A percentile compares a stretch with the other conserved stretches of the same genome.
Evolutionary conservation across 257 asterid genomes (phyloP).

Genomic region (Fraxinus excelsior): DNA sequence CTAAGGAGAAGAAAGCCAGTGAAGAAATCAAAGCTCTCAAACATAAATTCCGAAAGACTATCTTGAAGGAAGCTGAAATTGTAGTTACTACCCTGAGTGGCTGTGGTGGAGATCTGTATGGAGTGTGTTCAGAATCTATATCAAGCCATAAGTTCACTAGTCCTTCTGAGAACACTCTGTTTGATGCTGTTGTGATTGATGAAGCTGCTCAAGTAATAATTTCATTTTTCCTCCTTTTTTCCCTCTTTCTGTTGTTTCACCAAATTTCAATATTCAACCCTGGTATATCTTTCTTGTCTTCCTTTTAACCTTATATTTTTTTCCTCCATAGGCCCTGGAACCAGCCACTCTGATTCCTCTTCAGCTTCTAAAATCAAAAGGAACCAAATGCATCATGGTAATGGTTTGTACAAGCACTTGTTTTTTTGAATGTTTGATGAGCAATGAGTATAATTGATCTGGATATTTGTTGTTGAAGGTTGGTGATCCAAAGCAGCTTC

Average conservation of each 20-base stretch:
- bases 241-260: conserved; percentile 27
- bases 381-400: conserved; percentile 95
- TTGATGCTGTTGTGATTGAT: conserved; percentile 98
- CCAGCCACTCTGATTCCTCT: conserved; percentile 97
- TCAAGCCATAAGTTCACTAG: conserved; percentile 68
- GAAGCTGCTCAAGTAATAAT: conserved; percentile 94
- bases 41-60: conserved; percentile 74
- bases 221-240: conserved; percentile 14
- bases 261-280: conserved; percentile 8
- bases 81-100: conserved; percentile 97
- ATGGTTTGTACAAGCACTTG: conserved; percentile 25
- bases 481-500: conserved; percentile 99
- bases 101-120: conserved; percentile 94
- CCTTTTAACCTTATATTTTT: conserved; percentile 24
- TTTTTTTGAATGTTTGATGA: conserved; percentile 19
- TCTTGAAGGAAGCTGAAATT: conserved; percentile 93
- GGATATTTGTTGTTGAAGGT: conserved; percentile 52
- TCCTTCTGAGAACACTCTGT: conserved; percentile 68
- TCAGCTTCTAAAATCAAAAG: conserved; percentile 91
- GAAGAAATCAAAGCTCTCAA: conserved; percentile 85
- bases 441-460: conserved; percentile 27
- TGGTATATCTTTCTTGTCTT: conserved; percentile 23
- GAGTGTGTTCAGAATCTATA: conserved; percentile 80
- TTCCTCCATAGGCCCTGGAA: conserved; percentile 75
- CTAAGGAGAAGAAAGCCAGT: conserved; percentile 69